A percentile compares a stretch with the other conserved stretches of the same genome.
Conservation (phyloP, 768 basidiomycete species). For the Phanerochaete carnosa region DNA sequence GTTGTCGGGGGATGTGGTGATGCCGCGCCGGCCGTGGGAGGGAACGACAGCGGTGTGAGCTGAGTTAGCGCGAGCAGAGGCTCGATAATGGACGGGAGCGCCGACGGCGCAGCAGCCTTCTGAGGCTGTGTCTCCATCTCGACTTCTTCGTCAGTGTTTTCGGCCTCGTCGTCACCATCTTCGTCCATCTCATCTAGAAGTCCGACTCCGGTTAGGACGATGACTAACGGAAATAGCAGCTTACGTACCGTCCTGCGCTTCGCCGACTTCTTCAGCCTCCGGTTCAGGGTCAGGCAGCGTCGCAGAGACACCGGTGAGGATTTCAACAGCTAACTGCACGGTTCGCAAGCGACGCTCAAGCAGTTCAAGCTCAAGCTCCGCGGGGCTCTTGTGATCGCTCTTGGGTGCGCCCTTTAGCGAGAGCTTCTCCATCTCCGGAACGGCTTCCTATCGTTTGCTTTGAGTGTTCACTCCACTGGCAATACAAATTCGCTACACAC, state of each 20-base stretch:
- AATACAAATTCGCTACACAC: neutral
- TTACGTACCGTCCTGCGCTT: constrained; percentile 32
- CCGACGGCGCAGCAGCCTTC: neutral
- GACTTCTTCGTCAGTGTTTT: constrained; percentile 10
- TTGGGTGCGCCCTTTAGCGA: constrained; percentile 65
- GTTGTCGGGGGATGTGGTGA: constrained; percentile 89
- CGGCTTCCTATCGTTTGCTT: constrained; percentile 36
- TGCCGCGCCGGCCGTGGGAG: constrained; percentile 53
- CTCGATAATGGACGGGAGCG: constrained; percentile 51
- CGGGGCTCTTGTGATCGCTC: constrained; percentile 70
- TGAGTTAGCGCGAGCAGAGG: constrained; percentile 68
- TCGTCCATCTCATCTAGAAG: constrained; percentile 26
- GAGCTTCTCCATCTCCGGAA: constrained; percentile 51
- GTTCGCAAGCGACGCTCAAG: constrained; percentile 72
- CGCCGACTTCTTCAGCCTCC: constrained; percentile 30
- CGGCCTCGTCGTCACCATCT: constrained; percentile 26
- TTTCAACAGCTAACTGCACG: constrained; percentile 80
- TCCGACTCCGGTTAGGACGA: neutral
- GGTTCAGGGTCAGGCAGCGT: constrained; percentile 76
- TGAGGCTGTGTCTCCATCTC: neutral
- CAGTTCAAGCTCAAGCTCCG: constrained; percentile 67
- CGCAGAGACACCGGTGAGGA: constrained; percentile 85
- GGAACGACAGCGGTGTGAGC: constrained; percentile 80
- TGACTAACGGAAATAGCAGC: constrained; percentile 23
- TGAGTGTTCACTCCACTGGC: neutral